A percentile compares a stretch with the other conserved stretches of the same genome.
phyloP scores from a whole-genome alignment of 2,329 filamentous ascomycete species.

The Tolypocladium ovalisporum region DNA sequence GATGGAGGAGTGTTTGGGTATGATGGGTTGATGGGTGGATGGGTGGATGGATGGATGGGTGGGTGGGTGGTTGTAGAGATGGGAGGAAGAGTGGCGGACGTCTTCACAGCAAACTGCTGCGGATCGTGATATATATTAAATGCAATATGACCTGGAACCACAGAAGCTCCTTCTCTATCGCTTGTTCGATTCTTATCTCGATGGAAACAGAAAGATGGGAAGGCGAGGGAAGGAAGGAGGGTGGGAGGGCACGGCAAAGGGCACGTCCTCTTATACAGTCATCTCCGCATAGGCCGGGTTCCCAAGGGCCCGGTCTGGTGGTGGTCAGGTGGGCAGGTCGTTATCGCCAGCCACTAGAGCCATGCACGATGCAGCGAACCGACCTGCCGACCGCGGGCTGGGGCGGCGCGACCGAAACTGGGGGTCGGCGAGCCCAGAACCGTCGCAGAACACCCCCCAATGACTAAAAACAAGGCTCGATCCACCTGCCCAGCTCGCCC shows the following conservation, averaged over 20 bases:
- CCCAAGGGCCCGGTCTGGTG: neutral
- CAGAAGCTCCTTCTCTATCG: neutral
- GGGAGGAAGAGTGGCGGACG: neutral
- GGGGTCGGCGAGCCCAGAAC: neutral
- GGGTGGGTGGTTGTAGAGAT: neutral
- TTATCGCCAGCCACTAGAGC: neutral
- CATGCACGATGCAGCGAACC: neutral
- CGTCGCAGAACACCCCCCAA: neutral
- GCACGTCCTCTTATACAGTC: neutral
- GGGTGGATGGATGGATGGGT: neutral
- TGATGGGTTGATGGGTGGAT: neutral
- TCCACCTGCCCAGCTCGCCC: neutral
- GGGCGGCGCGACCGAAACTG: too few relatives aligned
- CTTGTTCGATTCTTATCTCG: neutral
- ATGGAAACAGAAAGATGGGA: neutral
- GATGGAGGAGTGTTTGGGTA: neutral
- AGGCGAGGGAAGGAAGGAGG: neutral
- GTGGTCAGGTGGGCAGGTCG: neutral
- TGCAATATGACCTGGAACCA: neutral
- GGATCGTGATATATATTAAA: slow-evolving; percentile 1
- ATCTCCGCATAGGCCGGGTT: neutral
- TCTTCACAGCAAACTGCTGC: slow-evolving; percentile 1
- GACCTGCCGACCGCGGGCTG: neutral
- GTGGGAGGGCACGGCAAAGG: neutral
- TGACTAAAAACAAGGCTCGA: neutral